phyloP scores from a whole-genome alignment of 2,329 filamentous ascomycete species.

The Monascus ruber region DNA sequence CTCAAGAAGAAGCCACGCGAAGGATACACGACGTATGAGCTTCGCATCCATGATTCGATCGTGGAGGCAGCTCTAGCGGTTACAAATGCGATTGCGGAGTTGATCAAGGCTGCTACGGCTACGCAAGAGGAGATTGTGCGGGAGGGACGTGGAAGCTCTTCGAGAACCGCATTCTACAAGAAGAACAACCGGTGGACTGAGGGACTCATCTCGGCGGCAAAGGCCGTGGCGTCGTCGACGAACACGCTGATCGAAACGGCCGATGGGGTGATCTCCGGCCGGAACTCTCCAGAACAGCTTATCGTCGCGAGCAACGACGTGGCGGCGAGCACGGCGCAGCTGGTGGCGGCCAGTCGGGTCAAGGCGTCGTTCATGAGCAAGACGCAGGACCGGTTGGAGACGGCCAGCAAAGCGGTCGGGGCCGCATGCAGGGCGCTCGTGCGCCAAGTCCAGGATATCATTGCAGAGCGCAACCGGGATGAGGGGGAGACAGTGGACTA shows the following conservation, averaged over 20 bases:
- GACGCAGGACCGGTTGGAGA: constrained; percentile 83
- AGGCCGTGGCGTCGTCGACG: constrained; percentile 85
- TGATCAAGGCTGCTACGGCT: constrained; percentile 87
- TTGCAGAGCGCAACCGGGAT: constrained; percentile 71
- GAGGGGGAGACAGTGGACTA: constrained; percentile 78
- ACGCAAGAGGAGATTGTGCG: constrained; percentile 96
- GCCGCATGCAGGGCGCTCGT: constrained; percentile 78
- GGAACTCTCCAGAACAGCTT: constrained; percentile 90
- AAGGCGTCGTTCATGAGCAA: constrained; percentile 98
- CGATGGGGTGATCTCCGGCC: constrained; percentile 82
- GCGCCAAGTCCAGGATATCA: constrained; percentile 87
- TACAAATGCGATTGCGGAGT: constrained; percentile 81
- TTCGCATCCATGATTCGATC: constrained; percentile 91
- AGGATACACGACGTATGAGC: constrained; percentile 88
- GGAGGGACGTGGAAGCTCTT: constrained; percentile 77
- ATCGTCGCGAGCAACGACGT: constrained; percentile 98
- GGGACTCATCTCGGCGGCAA: constrained; percentile 90
- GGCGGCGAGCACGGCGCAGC: constrained; percentile 87
- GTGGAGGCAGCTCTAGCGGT: constrained; percentile 86
- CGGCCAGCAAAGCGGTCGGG: constrained; percentile 85
- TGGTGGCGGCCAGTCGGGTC: constrained; percentile 88
- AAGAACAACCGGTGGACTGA: constrained; percentile 99
- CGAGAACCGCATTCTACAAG: constrained; percentile 93
- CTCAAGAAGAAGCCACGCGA: constrained; percentile 95
- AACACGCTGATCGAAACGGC: constrained; percentile 97